Conservation (phyloP, 306 rosid genomes). For the Adenanthera pavonina region DNA sequence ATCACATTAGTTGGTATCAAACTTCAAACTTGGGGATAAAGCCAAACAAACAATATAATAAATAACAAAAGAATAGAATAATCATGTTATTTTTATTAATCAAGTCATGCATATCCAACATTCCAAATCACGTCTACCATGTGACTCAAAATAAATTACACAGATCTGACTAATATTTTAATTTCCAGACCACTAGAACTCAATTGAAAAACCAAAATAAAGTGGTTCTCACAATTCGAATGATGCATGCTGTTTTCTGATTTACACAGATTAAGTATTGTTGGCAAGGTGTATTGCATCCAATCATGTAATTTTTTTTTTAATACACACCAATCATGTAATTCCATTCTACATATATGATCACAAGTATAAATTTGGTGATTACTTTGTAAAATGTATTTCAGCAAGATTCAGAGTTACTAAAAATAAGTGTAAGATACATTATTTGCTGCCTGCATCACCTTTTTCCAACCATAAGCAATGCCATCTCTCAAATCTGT, state of each 20-base stretch:
- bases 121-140: no score
- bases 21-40: background rate
- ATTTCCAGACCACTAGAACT: no score
- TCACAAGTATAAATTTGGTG: background rate
- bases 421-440: background rate
- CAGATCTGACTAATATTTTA: no score
- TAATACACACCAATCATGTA: no score
- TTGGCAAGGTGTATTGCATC: background rate
- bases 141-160: no score
- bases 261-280: background rate
- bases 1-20: background rate
- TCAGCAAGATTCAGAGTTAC: background rate
- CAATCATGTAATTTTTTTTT: background rate
- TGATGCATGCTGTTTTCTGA: background rate
- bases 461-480: background rate
- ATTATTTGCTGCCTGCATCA: background rate
- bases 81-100: background rate
- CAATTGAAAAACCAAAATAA: no score
- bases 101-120: no score
- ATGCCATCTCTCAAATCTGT: background rate
- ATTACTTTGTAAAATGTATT: background rate
- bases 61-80: background rate
- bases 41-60: no score
- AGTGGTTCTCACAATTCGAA: background rate
- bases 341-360: background rate